Base-by-base conservation (phyloP, 2,329 filamentous ascomycete genomes). In the Fusarium citri region DNA sequence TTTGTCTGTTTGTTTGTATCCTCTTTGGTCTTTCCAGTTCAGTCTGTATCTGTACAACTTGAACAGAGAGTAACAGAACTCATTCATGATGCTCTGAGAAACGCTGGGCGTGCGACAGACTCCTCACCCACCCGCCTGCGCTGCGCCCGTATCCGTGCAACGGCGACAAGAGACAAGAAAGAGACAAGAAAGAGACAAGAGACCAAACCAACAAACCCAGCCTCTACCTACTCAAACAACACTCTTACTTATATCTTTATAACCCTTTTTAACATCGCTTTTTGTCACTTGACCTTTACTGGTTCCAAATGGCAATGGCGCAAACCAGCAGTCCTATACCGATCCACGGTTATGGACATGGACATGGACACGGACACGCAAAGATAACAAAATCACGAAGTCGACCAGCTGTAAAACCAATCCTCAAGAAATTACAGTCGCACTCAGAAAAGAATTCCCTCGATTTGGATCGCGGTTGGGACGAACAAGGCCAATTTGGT, bases 371-470 rank as follows among this genome's bases (percentile, higher is more conserved):
- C 60, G 66, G 68, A 34, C 71, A 73, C 56, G 69, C 70, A 51
- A 78, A 78, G 61, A 73, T 78, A 69, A 77, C 81, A 74, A 88
- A 88, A 76, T 74, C 82, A 53, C 81, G 82, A 71, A 78, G 79
- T 55, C 84, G 84, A 71, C 80, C 80, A 62, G 81, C 82, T 63
- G 86, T 88, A 68, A 90, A 89, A 78, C 88, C 88, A 12, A 89
- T 90, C 46, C 79, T 91, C 55, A 89, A 89, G 77, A 90, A 89
- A 76, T 76, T 86, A 64, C 79, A 80, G 55, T 76, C 78, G 14
- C 82, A 85, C 50, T 89, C 86, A 70, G 87, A 89, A 69, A 89
- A 89, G 80, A 89, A 84, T 74, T 90, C 88, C 47, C 78, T 90
- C 64, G 89, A 91, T 72, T 77, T 91, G 66, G 86, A 90, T 75